Percentiles rank a stretch among this genome's conserved stretches.
phyloP scores from a whole-genome alignment of 495 filamentous ascomycete genomes.

The Elasticomyces elasticus region DNA sequence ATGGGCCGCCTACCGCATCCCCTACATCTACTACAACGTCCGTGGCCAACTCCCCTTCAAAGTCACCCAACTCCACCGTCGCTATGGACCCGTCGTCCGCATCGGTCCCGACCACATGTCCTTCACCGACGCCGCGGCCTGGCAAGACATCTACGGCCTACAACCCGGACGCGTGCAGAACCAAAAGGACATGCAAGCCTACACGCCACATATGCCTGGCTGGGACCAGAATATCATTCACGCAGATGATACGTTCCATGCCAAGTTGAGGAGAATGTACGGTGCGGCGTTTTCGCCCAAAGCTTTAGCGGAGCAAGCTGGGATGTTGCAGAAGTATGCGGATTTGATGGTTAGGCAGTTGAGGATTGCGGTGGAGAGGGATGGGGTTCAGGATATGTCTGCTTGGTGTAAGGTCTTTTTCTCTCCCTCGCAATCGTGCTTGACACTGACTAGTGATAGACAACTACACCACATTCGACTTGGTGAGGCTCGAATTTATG shows the following conservation, averaged over 20 bases:
- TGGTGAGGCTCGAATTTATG: too few species aligned
- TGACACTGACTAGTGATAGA: constrained; percentile 1
- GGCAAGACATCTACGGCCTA: constrained; percentile 27
- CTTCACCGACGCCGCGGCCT: constrained; percentile 21
- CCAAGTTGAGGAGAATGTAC: constrained; percentile 22
- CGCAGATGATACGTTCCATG: constrained; percentile 22
- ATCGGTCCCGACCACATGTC: constrained; percentile 24
- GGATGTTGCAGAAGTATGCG: constrained; percentile 27
- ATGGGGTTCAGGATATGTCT: constrained; percentile 18
- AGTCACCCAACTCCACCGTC: constrained; percentile 22
- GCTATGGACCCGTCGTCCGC: constrained; percentile 28
- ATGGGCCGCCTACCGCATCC: constrained; percentile 16
- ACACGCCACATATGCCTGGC: constrained; percentile 4
- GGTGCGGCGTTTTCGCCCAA: constrained; percentile 26
- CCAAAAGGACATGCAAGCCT: constrained; percentile 15
- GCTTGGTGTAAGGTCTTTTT: background rate
- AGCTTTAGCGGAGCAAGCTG: constrained; percentile 27
- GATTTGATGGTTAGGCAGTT: constrained; percentile 24
- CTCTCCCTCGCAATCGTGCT: background rate
- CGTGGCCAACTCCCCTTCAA: constrained; percentile 20
- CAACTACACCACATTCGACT: constrained; percentile 32
- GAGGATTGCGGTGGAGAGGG: constrained; percentile 12
- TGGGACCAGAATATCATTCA: constrained; percentile 10
- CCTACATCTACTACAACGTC: constrained; percentile 14
- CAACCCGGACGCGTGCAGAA: constrained; percentile 8